Conservation (phyloP, 306 rosid genomes). For the Citrullus amarus region DNA sequence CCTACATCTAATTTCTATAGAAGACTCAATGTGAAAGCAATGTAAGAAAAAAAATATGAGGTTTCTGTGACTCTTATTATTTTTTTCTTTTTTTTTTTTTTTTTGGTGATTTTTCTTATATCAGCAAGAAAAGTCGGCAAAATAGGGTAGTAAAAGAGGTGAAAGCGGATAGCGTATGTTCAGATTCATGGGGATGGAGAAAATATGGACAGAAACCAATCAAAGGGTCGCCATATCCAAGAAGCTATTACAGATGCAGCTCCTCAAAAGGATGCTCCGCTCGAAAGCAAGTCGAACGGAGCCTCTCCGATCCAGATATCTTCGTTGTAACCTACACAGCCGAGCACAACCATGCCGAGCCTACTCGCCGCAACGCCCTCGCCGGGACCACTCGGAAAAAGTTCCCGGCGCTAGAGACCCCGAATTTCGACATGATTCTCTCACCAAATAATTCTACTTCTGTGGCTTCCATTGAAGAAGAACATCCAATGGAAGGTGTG, state of each 20-base stretch:
- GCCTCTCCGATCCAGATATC: slow-evolving; percentile 38
- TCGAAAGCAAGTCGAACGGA: slow-evolving; percentile 76
- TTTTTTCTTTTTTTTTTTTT: no score
- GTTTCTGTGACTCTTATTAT: no score
- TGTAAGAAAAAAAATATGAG: neutral
- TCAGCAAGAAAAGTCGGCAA: slow-evolving; percentile 47
- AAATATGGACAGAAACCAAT: slow-evolving; percentile 97
- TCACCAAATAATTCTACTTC: neutral
- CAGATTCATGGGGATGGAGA: slow-evolving; percentile 89
- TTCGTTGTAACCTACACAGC: slow-evolving; percentile 65
- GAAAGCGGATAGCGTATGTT: slow-evolving; percentile 29
- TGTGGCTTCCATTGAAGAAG: neutral
- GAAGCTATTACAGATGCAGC: slow-evolving; percentile 87
- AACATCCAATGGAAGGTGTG: neutral
- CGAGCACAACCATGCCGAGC: slow-evolving; percentile 68
- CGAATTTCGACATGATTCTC: neutral
- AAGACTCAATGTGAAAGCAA: neutral
- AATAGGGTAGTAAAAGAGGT: slow-evolving; percentile 57
- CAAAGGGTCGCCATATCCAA: slow-evolving; percentile 85
- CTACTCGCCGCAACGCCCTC: slow-evolving; percentile 44
- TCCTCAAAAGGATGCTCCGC: slow-evolving; percentile 80
- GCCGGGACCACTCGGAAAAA: slow-evolving; percentile 39
- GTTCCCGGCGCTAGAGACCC: slow-evolving; percentile 3
- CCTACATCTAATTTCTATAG: no score
- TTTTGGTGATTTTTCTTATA: neutral